Conservation (phyloP, 208 protist species). For the Vickermania ingenoplastis region DNA sequence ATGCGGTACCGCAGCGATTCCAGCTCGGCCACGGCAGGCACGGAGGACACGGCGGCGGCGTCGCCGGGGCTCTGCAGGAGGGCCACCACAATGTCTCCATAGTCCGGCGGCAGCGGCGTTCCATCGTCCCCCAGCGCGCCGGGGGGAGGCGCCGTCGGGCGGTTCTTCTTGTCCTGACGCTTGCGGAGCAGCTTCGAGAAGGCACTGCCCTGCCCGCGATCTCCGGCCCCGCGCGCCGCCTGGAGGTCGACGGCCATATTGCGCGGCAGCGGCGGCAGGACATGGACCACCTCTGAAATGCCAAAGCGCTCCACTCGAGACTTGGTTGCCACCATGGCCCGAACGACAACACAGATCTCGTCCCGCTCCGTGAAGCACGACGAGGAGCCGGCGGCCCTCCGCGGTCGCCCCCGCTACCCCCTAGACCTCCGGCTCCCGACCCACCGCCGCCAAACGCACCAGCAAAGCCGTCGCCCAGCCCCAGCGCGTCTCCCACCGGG, state of each 20-base stretch:
- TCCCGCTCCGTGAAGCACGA: conserved; percentile 17
- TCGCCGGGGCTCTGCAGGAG: conserved; percentile 49
- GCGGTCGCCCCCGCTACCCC: background rate
- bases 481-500: background rate
- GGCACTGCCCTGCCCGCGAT: conserved; percentile 9
- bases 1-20: conserved; percentile 72
- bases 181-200: conserved; percentile 18
- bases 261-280: conserved; percentile 49
- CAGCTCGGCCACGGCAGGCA: conserved; percentile 67
- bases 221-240: background rate
- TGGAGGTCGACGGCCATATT: conserved; percentile 9
- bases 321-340: conserved; percentile 67
- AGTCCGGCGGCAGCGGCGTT: conserved; percentile 27
- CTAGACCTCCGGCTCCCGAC: background rate
- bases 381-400: conserved; percentile 10
- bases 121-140: conserved; percentile 19
- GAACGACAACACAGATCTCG: conserved; percentile 61
- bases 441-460: background rate
- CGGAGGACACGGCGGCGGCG: conserved; percentile 36
- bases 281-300: conserved; percentile 57
- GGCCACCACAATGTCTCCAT: conserved; percentile 67
- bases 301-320: conserved; percentile 62
- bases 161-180: conserved; percentile 5
- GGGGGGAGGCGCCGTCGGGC: conserved; percentile 8
- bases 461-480: background rate